Conservation (phyloP, 352 stramenopile species). For the Phytophthora litchii region DNA sequence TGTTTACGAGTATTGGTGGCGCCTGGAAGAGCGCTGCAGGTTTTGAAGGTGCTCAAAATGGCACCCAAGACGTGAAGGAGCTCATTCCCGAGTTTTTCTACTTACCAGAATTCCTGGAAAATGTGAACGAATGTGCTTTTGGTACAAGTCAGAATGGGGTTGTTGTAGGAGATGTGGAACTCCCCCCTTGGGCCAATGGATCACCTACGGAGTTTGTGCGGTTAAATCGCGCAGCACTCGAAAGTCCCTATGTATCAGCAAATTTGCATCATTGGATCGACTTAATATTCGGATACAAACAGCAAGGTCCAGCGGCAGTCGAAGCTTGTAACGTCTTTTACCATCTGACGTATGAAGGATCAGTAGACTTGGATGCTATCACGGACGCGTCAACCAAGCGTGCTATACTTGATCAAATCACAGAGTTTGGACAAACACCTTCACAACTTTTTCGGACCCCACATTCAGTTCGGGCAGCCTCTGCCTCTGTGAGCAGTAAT, state of each 20-base stretch:
- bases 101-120: constrained; percentile 95
- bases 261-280: constrained; percentile 99
- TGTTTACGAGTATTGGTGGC: constrained; percentile 94
- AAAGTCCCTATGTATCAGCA: constrained; percentile 95
- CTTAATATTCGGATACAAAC: constrained; percentile 97
- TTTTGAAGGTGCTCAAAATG: constrained; percentile 67
- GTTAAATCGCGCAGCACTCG: constrained; percentile 94
- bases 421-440: constrained; percentile 98
- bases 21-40: constrained; percentile 91
- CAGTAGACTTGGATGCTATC: constrained; percentile 94
- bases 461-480: constrained; percentile 56
- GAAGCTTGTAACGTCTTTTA: constrained; percentile 98
- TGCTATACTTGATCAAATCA: constrained; percentile 96
- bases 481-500: constrained; percentile 1
- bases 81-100: constrained; percentile 99
- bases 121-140: constrained; percentile 95
- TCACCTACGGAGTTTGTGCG: constrained; percentile 95
- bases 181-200: constrained; percentile 95
- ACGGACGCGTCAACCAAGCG: constrained; percentile 60
- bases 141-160: constrained; percentile 89
- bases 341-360: constrained; percentile 97
- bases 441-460: constrained; percentile 92
- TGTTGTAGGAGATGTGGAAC: constrained; percentile 88
- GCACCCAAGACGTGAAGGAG: constrained; percentile 98
- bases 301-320: constrained; percentile 93